These are phyloP conservation scores for Cystofilobasidium bisporidii DNA, from an alignment of 768 basidiomycete genomes.

Conservation along the genomic window DNA sequence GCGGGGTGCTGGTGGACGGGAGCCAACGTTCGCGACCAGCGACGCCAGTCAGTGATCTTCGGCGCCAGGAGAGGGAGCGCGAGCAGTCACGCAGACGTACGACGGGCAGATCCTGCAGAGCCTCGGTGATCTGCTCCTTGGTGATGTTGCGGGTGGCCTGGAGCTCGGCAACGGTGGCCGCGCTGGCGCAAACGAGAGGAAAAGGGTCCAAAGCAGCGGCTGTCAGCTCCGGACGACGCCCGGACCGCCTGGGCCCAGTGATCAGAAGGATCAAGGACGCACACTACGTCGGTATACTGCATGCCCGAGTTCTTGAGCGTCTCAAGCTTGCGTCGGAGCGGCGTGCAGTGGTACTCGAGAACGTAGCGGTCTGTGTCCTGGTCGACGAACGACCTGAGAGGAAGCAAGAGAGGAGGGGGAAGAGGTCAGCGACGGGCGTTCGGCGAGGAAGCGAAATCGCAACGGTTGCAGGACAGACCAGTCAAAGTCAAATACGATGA, in stretches of 20 bases:
- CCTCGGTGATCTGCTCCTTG: constrained; percentile 62
- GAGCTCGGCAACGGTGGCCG: constrained; percentile 57
- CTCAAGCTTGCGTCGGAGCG: constrained; percentile 74
- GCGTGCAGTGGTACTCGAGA: constrained; percentile 60
- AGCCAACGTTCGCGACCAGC: not conserved
- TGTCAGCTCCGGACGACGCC: constrained; percentile 1
- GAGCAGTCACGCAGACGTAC: constrained; percentile 50
- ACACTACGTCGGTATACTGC: constrained; percentile 97
- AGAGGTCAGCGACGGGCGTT: not conserved
- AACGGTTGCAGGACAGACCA: constrained; percentile 49
- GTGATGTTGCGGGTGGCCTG: constrained; percentile 57
- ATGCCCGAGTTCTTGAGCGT: constrained; percentile 48
- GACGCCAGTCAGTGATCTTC: not conserved
- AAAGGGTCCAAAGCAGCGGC: not conserved
- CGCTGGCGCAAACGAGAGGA: constrained; percentile 45
- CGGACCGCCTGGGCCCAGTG: too few relatives aligned
- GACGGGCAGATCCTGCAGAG: constrained; percentile 74
- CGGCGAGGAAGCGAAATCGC: not conserved
- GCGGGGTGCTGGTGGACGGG: constrained; percentile 69
- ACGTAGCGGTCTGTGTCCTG: constrained; percentile 95
- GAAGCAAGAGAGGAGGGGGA: constrained; percentile 16
- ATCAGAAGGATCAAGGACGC: constrained; percentile 38
- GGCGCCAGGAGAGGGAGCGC: too few relatives aligned
- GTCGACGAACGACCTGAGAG: constrained; percentile 52
- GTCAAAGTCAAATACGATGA: constrained; percentile 94